phyloP scores from a whole-genome alignment of 495 filamentous ascomycete genomes.

The Neurospora sp. region DNA sequence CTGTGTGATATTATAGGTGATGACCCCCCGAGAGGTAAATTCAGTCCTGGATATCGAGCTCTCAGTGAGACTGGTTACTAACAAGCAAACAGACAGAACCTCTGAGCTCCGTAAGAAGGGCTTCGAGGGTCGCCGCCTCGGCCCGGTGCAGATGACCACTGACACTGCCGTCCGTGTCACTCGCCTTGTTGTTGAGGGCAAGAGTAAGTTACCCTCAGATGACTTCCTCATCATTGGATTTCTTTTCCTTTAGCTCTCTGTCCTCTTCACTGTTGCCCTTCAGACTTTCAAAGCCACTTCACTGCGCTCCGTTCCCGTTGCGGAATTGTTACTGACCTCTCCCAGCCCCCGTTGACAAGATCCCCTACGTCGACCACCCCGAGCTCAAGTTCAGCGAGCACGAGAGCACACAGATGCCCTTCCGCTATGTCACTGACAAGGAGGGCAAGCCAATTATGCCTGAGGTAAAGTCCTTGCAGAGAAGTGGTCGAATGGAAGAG shows the following conservation, averaged over 20 bases:
- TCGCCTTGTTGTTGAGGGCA: slow-evolving; percentile 73
- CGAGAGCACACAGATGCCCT: slow-evolving; percentile 94
- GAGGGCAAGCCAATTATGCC: slow-evolving; percentile 84
- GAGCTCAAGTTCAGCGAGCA: slow-evolving; percentile 83
- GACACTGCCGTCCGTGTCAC: slow-evolving; percentile 95
- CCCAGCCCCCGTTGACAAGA: slow-evolving; percentile 60
- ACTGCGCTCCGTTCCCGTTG: background rate
- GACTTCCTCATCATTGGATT: background rate
- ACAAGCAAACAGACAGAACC: slow-evolving; percentile 60
- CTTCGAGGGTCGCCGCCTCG: slow-evolving; percentile 77
- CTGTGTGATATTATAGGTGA: slow-evolving; percentile 51
- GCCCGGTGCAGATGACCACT: slow-evolving; percentile 95
- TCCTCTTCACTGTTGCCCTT: background rate
- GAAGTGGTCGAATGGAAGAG: background rate
- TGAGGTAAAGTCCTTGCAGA: slow-evolving; percentile 44
- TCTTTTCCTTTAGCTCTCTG: background rate
- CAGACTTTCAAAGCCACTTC: background rate
- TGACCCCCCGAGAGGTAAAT: slow-evolving; percentile 84
- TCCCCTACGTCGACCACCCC: slow-evolving; percentile 76
- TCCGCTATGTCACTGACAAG: slow-evolving; percentile 75
- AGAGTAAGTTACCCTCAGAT: slow-evolving; percentile 42
- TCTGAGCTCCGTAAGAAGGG: slow-evolving; percentile 88
- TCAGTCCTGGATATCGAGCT: background rate
- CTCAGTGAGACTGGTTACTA: slow-evolving; percentile 1
- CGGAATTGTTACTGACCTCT: background rate